Conservation (phyloP, 768 basidiomycete genomes). For the Trametes cubensis region DNA sequence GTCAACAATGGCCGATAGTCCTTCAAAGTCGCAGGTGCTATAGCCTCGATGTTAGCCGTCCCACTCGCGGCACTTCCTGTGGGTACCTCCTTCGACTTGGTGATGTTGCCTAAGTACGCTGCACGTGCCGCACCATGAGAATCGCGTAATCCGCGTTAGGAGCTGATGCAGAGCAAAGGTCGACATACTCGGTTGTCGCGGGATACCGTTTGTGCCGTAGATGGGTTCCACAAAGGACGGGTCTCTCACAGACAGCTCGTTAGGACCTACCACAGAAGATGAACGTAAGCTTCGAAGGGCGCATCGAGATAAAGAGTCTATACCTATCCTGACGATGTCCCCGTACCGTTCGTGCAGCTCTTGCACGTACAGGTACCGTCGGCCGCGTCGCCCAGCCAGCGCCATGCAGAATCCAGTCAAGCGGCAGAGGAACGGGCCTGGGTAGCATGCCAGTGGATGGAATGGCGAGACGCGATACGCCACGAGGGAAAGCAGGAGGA, state of each 20-base stretch:
- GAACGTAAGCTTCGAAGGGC: too few species aligned
- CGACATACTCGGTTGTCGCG: slow-evolving; percentile 44
- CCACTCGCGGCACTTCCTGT: too few species aligned
- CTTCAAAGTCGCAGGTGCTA: slow-evolving; percentile 39
- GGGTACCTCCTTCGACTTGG: too few species aligned
- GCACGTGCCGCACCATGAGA: too few species aligned
- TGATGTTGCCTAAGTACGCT: too few species aligned
- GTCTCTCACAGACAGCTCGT: slow-evolving; percentile 21
- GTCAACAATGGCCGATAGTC: slow-evolving; percentile 47
- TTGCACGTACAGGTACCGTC: slow-evolving; percentile 33
- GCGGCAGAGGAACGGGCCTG: too few species aligned
- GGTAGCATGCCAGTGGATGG: too few species aligned
- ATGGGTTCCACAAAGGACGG: background rate
- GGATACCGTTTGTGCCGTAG: slow-evolving; percentile 36
- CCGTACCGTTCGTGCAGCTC: slow-evolving; percentile 44
- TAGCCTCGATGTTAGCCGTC: too few species aligned
- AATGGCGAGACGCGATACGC: too few species aligned
- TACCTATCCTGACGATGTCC: slow-evolving; percentile 41
- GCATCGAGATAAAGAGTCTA: slow-evolving; percentile 1
- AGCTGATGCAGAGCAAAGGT: slow-evolving; percentile 31
- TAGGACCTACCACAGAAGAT: slow-evolving; percentile 17
- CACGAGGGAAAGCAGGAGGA: too few species aligned
- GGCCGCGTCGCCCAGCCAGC: too few species aligned
- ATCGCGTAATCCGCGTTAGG: slow-evolving; percentile 38
- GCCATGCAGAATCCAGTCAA: too few species aligned